These are phyloP conservation scores for Leucosporidium scottii DNA, from an alignment of 768 basidiomycete species.

Conservation along the genomic window DNA sequence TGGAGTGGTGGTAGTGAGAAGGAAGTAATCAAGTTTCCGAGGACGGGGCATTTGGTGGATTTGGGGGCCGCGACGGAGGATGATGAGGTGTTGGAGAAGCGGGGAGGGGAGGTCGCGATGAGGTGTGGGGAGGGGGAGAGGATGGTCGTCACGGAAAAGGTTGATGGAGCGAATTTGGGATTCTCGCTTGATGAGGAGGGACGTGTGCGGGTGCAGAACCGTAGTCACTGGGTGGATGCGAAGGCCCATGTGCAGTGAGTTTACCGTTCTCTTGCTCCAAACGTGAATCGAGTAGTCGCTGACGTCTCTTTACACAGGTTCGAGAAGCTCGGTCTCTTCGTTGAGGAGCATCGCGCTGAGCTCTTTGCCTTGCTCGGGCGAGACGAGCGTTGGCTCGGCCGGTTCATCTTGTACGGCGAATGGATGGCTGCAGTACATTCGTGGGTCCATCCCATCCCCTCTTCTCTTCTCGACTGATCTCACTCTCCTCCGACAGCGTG, in stretches of 20 bases:
- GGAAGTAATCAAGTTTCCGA: conserved; percentile 51
- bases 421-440: conserved; percentile 61
- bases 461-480: no score
- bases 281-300: no score
- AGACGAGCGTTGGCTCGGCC: conserved; percentile 50
- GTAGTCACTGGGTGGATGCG: conserved; percentile 56
- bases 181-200: conserved; percentile 53
- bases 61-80: conserved; percentile 55
- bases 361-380: conserved; percentile 39
- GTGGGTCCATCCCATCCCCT: background rate
- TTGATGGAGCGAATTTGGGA: conserved; percentile 63
- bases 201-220: conserved; percentile 53
- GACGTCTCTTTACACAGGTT: conserved; percentile 39
- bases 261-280: no score
- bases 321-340: conserved; percentile 54
- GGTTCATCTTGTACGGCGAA: conserved; percentile 59
- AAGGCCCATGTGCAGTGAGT: conserved; percentile 50
- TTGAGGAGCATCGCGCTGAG: conserved; percentile 49
- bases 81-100: conserved; percentile 40
- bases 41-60: conserved; percentile 56
- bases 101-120: no score
- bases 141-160: conserved; percentile 54
- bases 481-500: conserved; percentile 39
- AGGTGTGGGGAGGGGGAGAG: no score
- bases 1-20: no score